Evolutionary conservation across 129 eudicot species (phyloP), one percentile per base, ranked within the genome.

Genomic region (Mikania micrantha): DNA sequence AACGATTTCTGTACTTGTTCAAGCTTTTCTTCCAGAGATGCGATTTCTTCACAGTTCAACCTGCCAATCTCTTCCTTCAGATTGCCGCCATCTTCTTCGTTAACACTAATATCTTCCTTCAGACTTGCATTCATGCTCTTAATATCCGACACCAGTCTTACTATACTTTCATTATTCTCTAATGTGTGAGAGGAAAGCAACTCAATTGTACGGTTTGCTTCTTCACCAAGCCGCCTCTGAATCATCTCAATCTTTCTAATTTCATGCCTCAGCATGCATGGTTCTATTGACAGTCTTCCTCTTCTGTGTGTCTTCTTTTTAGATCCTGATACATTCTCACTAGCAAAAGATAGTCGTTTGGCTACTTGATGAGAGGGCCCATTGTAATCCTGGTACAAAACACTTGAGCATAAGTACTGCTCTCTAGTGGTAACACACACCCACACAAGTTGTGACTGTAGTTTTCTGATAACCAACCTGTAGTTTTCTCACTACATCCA

Each of bases 191-290:
- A 82, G 35, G 95, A 72, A 42, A 94, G 96, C 34, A 94, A 67
- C 28, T 89, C 93, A 9, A 89, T 78, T 58, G 99, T 96, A 38
- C 61, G 90, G 45, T 80, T 85, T 72, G 99, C 99, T 89, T 94
- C 99, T 49, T 94, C 95, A n/a, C 99, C 97, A 22, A 94, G 85
- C 66, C 84, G 90, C 69, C 84, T 82, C 66, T 94, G 96, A 64
- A 85, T 81, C 85, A 81, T 83, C 75, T 85, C 99, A 75, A 94
- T 87, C 69, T 89, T 94, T 67, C 95, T 74, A 54, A 94, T 94
- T 73, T 94, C 99, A 34, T 83, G 85, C 27, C 83, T 90, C 44
- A 94, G 80, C 73, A 74, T 73, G 74, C 89, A 62, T 35, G 95
- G 95, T 64, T 80, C 84, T 59, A 79, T 77, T 16, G 96, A 84